Conservation (phyloP, 495 filamentous ascomycete species). For the Talaromyces thailandensis region DNA sequence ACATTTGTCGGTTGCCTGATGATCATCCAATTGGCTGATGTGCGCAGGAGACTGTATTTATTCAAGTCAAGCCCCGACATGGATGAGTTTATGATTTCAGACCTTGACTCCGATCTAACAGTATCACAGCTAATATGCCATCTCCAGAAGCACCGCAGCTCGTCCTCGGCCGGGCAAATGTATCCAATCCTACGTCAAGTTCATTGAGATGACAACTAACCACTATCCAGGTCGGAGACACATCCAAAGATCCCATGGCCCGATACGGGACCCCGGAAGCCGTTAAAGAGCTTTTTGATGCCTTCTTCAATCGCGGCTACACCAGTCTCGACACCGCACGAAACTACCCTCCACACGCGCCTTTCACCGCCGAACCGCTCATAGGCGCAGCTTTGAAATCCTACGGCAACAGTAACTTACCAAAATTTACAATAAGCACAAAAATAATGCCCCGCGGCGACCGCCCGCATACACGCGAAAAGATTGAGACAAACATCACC, state of each 20-base stretch:
- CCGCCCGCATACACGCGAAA: constrained; percentile 12
- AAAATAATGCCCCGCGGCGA: constrained; percentile 13
- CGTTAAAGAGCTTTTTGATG: constrained; percentile 12
- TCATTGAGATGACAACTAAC: neutral
- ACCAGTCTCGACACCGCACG: constrained; percentile 18
- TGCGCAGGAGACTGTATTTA: neutral
- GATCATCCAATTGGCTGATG: neutral
- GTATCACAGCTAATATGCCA: neutral
- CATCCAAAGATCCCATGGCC: constrained; percentile 8
- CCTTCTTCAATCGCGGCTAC: constrained; percentile 14
- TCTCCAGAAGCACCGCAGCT: neutral
- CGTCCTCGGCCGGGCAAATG: constrained; percentile 1
- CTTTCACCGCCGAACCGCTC: constrained; percentile 13
- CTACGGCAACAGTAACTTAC: neutral
- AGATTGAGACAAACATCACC: constrained; percentile 16
- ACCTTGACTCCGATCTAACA: neutral
- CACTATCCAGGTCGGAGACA: constrained; percentile 2
- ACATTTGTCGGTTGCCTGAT: neutral
- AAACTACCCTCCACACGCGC: constrained; percentile 11
- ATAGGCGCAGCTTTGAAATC: constrained; percentile 9
- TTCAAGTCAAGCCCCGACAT: neutral
- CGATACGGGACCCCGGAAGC: constrained; percentile 13
- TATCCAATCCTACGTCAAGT: neutral
- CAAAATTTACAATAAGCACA: constrained; percentile 14
- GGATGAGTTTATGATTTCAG: neutral